Evolutionary conservation across 768 basidiomycete species (phyloP).

Genomic region (Xerocomellus amylosporus): DNA sequence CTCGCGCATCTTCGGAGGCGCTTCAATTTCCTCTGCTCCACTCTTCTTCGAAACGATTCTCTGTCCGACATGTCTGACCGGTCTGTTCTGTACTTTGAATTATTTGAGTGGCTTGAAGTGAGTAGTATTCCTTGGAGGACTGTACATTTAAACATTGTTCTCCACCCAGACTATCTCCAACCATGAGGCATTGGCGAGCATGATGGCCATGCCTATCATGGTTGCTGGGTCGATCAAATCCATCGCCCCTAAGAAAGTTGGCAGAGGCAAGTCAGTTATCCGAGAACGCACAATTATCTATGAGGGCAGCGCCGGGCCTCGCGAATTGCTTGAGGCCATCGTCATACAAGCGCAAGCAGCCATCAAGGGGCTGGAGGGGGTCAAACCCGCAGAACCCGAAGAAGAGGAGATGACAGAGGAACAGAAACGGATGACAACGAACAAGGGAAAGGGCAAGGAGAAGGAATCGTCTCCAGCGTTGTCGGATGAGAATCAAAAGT

Average conservation of each 20-base stretch:
- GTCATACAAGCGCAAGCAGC: constrained; percentile 93
- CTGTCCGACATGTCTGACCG: constrained; percentile 94
- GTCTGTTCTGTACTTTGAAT: constrained; percentile 76
- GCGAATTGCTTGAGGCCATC: constrained; percentile 87
- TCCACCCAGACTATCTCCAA: constrained; percentile 76
- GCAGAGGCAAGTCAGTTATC: constrained; percentile 46
- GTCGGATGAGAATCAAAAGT: constrained; percentile 74
- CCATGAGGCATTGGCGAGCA: constrained; percentile 89
- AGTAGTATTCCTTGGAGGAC: neutral
- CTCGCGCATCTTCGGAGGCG: constrained; percentile 88
- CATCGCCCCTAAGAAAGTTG: constrained; percentile 53
- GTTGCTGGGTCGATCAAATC: constrained; percentile 67
- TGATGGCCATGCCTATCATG: constrained; percentile 98
- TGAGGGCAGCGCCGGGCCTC: constrained; percentile 87
- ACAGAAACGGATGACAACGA: constrained; percentile 79
- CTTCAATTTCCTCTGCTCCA: constrained; percentile 85
- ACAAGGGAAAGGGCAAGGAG: constrained; percentile 66
- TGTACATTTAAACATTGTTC: constrained; percentile 3
- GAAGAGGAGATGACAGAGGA: constrained; percentile 81
- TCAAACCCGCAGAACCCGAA: constrained; percentile 45
- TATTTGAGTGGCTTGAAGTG: constrained; percentile 93
- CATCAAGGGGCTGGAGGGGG: constrained; percentile 77
- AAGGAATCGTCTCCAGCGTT: constrained; percentile 35
- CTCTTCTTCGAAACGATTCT: constrained; percentile 87
- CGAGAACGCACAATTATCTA: constrained; percentile 84